These are phyloP conservation scores for Epichloe brachyelytri DNA, from an alignment of 2,329 filamentous ascomycete genomes.

Conservation along the genomic window DNA sequence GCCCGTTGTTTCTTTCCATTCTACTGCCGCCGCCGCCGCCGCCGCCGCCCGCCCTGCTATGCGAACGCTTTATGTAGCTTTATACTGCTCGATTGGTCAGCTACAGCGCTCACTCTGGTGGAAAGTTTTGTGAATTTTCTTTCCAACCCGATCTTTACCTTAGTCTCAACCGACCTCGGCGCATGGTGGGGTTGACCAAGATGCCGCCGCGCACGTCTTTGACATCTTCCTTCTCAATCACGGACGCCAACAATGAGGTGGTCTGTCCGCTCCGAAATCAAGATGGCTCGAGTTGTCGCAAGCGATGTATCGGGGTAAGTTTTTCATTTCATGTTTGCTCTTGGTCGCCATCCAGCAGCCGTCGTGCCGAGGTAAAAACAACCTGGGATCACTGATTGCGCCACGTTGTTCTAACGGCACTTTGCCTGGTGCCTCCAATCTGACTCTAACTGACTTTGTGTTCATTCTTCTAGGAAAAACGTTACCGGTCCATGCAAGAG, in stretches of 20 bases:
- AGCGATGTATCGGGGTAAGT: slow-evolving; percentile 96
- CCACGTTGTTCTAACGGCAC: background rate
- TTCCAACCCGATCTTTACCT: slow-evolving; percentile 6
- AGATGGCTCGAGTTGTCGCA: slow-evolving; percentile 92
- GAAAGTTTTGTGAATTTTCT: background rate
- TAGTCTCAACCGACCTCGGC: background rate
- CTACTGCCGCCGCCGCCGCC: background rate
- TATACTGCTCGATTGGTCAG: slow-evolving; percentile 20
- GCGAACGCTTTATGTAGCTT: slow-evolving; percentile 12
- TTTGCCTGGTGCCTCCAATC: background rate
- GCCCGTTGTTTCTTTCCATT: background rate
- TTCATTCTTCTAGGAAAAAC: slow-evolving; percentile 56
- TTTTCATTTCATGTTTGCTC: background rate
- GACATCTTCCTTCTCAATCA: slow-evolving; percentile 83
- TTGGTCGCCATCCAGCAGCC: background rate
- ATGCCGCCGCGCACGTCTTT: slow-evolving; percentile 86
- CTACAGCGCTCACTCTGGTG: slow-evolving; percentile 3
- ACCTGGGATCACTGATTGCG: background rate
- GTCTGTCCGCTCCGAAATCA: slow-evolving; percentile 92
- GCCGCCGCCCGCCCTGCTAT: slow-evolving; percentile 12
- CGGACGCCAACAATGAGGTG: slow-evolving; percentile 88
- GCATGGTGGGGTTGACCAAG: slow-evolving; percentile 39
- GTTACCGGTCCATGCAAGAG: slow-evolving; percentile 98
- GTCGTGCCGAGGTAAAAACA: background rate
- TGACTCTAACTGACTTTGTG: background rate